These are phyloP conservation scores for Saccharomycopsis javanensis DNA, from an alignment of 805 yeast species.

Conservation along the genomic window DNA sequence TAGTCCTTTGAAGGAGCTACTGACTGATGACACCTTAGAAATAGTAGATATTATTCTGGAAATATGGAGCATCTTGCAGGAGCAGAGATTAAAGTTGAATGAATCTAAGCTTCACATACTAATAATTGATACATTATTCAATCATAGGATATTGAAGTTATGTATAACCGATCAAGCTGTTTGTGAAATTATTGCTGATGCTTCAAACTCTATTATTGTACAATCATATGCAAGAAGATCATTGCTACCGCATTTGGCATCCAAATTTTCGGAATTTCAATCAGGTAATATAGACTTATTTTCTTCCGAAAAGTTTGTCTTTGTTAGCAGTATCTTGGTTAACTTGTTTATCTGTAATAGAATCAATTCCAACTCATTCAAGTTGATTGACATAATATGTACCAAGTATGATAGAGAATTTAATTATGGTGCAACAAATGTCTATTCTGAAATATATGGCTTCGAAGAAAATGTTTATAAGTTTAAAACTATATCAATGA, in stretches of 20 bases:
- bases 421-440: conserved; percentile 26
- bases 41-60: conserved; percentile 30
- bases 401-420: conserved; percentile 39
- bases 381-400: conserved; percentile 49
- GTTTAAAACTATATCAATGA: conserved; percentile 39
- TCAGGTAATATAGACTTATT: conserved; percentile 40
- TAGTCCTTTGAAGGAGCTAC: conserved; percentile 1
- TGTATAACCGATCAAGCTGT: neutral
- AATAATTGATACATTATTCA: conserved; percentile 43
- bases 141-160: conserved; percentile 30
- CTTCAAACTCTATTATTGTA: conserved; percentile 22
- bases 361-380: conserved; percentile 45
- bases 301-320: conserved; percentile 22
- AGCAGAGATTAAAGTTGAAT: conserved; percentile 51
- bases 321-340: conserved; percentile 29
- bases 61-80: conserved; percentile 51
- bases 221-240: conserved; percentile 57
- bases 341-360: conserved; percentile 41
- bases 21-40: conserved; percentile 10
- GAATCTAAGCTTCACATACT: conserved; percentile 55
- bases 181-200: neutral
- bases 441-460: conserved; percentile 47
- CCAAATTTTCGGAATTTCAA: conserved; percentile 38
- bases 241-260: conserved; percentile 51
- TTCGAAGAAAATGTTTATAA: conserved; percentile 45